Conservation (phyloP, 2,329 filamentous ascomycete species). For the Trichoderma atrobrunneum region DNA sequence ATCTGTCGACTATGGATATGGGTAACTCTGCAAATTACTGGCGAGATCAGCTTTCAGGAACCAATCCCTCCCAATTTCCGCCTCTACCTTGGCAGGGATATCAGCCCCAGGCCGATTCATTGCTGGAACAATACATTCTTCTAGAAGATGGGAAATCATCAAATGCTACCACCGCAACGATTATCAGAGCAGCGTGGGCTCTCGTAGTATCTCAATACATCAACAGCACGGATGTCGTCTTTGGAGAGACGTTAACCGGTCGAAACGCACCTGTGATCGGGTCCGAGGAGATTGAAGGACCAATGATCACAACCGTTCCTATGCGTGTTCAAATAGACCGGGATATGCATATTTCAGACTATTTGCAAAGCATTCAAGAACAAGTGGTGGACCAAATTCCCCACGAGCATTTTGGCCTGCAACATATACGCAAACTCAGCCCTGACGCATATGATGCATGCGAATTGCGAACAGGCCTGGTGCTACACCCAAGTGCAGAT, state of each 20-base stretch:
- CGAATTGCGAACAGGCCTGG: conserved; percentile 53
- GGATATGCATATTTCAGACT: conserved; percentile 43
- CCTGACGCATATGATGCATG: conserved; percentile 54
- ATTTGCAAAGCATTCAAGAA: conserved; percentile 55
- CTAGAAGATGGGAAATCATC: conserved; percentile 32
- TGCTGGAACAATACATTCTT: conserved; percentile 52
- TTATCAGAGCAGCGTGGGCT: conserved; percentile 60
- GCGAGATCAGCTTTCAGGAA: conserved; percentile 45
- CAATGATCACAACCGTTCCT: conserved; percentile 60
- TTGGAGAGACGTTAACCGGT: conserved; percentile 59
- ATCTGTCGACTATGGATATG: conserved; percentile 41
- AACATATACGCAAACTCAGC: conserved; percentile 57
- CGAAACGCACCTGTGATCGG: conserved; percentile 49
- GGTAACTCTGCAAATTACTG: conserved; percentile 45
- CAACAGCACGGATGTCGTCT: conserved; percentile 52
- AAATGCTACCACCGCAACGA: conserved; percentile 51
- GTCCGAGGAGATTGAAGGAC: conserved; percentile 55
- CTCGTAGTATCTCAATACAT: conserved; percentile 53
- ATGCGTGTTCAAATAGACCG: conserved; percentile 45
- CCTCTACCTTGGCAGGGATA: conserved; percentile 46
- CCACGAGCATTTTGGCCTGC: conserved; percentile 62
- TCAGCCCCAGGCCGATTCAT: conserved; percentile 50
- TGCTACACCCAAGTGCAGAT: conserved; percentile 48
- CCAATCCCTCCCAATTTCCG: conserved; percentile 47
- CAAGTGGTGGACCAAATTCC: conserved; percentile 57